Percentiles rank a stretch among this genome's conserved stretches.
Evolutionary conservation across 1,139 yeast species (phyloP).

Genomic region (Sugiyamaella grinbergsii): DNA sequence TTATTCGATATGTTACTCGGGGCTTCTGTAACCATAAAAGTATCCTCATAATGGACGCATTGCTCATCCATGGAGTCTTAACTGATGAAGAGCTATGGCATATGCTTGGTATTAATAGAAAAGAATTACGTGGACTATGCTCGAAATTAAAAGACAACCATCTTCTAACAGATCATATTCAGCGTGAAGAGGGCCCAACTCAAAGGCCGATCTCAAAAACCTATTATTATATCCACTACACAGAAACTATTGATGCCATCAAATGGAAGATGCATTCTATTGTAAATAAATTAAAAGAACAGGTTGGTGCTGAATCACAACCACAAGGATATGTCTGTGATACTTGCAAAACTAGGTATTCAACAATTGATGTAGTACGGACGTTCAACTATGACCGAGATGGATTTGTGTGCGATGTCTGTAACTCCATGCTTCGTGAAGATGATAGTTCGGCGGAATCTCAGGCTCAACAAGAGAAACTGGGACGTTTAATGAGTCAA

Average conservation of each 20-base stretch:
- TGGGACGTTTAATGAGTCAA: slow-evolving; percentile 84
- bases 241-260: slow-evolving; percentile 92
- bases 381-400: slow-evolving; percentile 76
- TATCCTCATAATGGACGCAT: slow-evolving; percentile 82
- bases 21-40: slow-evolving; percentile 88
- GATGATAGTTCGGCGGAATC: slow-evolving; percentile 89
- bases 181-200: slow-evolving; percentile 78
- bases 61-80: slow-evolving; percentile 84
- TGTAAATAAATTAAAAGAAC: slow-evolving; percentile 76
- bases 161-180: slow-evolving; percentile 56
- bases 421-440: slow-evolving; percentile 74
- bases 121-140: slow-evolving; percentile 82
- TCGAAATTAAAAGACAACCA: slow-evolving; percentile 83
- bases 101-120: slow-evolving; percentile 78
- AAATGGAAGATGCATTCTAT: slow-evolving; percentile 95
- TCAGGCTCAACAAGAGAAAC: slow-evolving; percentile 74
- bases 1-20: slow-evolving; percentile 66
- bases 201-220: slow-evolving; percentile 72
- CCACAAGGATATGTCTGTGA: slow-evolving; percentile 96
- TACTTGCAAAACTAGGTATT: slow-evolving; percentile 74
- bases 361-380: slow-evolving; percentile 86
- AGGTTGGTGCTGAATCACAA: slow-evolving; percentile 74
- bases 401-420: slow-evolving; percentile 81
- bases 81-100: slow-evolving; percentile 91
- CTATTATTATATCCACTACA: slow-evolving; percentile 82